phyloP scores from a whole-genome alignment of 176 grass and related monocot genomes.

The Zea mays region DNA sequence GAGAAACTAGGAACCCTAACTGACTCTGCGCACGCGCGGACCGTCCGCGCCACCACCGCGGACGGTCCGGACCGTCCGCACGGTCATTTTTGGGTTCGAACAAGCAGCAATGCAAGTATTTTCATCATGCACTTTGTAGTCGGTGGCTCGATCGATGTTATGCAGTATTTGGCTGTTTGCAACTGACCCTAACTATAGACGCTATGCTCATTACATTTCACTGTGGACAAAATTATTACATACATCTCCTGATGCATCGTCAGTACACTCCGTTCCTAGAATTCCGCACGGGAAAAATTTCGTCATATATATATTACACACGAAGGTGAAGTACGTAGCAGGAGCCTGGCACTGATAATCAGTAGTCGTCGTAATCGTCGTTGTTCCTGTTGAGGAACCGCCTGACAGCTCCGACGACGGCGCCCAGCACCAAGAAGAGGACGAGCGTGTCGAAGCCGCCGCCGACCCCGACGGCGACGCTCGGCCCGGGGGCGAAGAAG shows the following conservation, averaged over 20 bases:
- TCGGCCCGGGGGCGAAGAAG: constrained; percentile 80
- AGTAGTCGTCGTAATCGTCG: constrained; percentile 78
- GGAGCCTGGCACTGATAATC: not conserved
- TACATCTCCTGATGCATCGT: not conserved
- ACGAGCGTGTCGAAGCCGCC: constrained; percentile 77
- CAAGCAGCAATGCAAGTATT: not conserved
- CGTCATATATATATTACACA: constrained; percentile 24
- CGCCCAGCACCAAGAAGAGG: constrained; percentile 59
- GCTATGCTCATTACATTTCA: not conserved
- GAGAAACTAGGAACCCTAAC: too few relatives aligned
- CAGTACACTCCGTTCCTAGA: not conserved
- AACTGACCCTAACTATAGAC: not conserved
- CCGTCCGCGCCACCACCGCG: too few relatives aligned
- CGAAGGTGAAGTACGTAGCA: not conserved
- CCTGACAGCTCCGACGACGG: constrained; percentile 56
- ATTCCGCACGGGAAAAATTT: not conserved
- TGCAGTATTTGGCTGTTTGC: not conserved
- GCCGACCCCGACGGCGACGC: constrained; percentile 68
- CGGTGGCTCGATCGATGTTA: not conserved
- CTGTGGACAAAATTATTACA: constrained; percentile 13
- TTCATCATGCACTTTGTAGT: not conserved
- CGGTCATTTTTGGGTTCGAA: too few relatives aligned
- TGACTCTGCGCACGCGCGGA: too few relatives aligned
- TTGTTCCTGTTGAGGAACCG: constrained; percentile 56
- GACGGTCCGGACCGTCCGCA: too few relatives aligned